Conservation (phyloP, 331 rosid species). For the Arachis monticola region DNA sequence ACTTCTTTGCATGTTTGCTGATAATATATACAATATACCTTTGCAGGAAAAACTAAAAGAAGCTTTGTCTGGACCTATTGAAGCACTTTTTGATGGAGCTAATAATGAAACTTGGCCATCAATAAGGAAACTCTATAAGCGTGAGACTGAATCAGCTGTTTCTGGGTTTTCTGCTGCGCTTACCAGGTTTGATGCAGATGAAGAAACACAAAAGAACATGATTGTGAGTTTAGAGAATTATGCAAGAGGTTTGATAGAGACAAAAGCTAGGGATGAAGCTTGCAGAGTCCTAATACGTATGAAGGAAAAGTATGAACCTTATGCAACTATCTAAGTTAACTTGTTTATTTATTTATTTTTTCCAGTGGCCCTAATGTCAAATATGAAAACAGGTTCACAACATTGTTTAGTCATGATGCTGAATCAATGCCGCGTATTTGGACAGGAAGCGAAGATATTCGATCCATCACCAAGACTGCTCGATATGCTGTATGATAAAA, state of each 20-base stretch:
- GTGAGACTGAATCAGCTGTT: conserved; percentile 76
- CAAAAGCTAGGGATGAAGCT: conserved; percentile 90
- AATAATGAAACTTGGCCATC: conserved; percentile 82
- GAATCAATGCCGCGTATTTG: conserved; percentile 97
- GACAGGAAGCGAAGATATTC: conserved; percentile 86
- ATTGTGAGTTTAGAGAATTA: conserved; percentile 52
- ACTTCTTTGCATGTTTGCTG: conserved; percentile 39
- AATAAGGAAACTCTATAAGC: conserved; percentile 67
- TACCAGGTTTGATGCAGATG: conserved; percentile 69
- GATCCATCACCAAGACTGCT: conserved; percentile 83
- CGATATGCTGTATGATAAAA: conserved; percentile 69
- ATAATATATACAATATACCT: conserved; percentile 9
- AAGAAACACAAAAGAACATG: conserved; percentile 52
- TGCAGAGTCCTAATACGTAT: conserved; percentile 78
- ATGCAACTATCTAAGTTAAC: conserved; percentile 20
- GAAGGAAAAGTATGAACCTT: conserved; percentile 79
- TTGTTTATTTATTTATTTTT: conserved; percentile 1
- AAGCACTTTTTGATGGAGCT: conserved; percentile 85
- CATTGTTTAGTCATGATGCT: conserved; percentile 80
- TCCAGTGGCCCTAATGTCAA: conserved; percentile 40
- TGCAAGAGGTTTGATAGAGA: conserved; percentile 79
- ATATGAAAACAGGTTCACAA: conserved; percentile 66
- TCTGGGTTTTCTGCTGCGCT: conserved; percentile 70
- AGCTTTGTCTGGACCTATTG: conserved; percentile 79
- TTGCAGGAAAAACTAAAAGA: conserved; percentile 81